Evolutionary conservation across 345 rosid species (phyloP).

Genomic region (Lepidium didymum): DNA sequence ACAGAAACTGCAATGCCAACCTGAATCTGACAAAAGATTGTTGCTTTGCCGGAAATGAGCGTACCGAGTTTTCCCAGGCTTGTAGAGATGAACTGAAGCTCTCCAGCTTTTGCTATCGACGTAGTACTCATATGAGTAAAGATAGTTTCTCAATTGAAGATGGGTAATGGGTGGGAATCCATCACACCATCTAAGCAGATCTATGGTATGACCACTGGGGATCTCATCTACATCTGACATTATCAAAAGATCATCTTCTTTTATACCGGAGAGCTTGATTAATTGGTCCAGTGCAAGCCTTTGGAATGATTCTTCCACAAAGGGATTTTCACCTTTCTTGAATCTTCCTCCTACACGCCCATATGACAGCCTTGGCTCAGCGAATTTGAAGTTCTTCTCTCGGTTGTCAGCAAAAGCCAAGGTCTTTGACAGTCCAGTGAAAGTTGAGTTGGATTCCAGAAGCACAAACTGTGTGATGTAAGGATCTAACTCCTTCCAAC

Average conservation of each 20-base stretch:
- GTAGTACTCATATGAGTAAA: conserved; percentile 72
- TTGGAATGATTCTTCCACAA: conserved; percentile 86
- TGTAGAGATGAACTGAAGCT: conserved; percentile 71
- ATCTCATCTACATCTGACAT: conserved; percentile 96
- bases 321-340: conserved; percentile 77
- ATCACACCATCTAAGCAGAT: conserved; percentile 88
- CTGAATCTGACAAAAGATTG: conserved; percentile 59
- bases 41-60: conserved; percentile 78
- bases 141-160: conserved; percentile 75
- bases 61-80: conserved; percentile 59
- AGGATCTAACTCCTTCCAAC: conserved; percentile 85
- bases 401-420: conserved; percentile 48
- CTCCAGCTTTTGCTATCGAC: conserved; percentile 85
- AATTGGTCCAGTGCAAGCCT: conserved; percentile 77
- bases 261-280: conserved; percentile 61
- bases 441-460: conserved; percentile 89
- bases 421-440: conserved; percentile 58
- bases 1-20: conserved; percentile 98
- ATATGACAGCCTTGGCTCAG: conserved; percentile 63
- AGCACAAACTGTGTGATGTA: conserved; percentile 72
- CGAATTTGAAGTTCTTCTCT: conserved; percentile 40
- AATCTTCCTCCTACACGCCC: conserved; percentile 75
- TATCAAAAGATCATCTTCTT: conserved; percentile 86
- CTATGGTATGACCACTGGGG: conserved; percentile 83
- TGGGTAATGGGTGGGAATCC: conserved; percentile 67